Conservation (phyloP, 2,329 filamentous ascomycete species). For the Claviceps maximensis region DNA sequence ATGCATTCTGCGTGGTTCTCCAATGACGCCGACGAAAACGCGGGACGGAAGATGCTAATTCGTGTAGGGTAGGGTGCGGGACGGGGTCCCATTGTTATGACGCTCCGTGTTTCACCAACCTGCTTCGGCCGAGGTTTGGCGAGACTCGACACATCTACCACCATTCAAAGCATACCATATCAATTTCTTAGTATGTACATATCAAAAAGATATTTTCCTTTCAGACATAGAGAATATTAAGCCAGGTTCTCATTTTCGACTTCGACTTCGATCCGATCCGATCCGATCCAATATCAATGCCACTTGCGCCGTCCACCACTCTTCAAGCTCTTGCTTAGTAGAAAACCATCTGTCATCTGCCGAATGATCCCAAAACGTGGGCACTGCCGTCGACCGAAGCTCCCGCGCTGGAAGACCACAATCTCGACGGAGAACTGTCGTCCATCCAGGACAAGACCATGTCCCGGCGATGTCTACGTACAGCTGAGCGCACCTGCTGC, state of each 20-base stretch:
- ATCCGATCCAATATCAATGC: background rate
- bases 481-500: constrained; percentile 75
- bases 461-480: constrained; percentile 51
- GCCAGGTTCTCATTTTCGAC: background rate
- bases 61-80: background rate
- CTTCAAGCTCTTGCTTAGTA: background rate
- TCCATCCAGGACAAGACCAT: constrained; percentile 21
- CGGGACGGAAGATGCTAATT: background rate
- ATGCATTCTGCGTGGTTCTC: no score
- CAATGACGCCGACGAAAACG: background rate
- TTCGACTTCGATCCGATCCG: background rate
- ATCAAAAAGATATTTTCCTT: no score
- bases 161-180: no score
- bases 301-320: background rate
- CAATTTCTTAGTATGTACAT: no score
- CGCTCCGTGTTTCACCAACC: no score
- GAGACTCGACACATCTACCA: no score
- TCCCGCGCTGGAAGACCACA: constrained; percentile 8
- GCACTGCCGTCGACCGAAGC: background rate
- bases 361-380: background rate
- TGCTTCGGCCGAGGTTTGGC: no score
- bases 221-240: background rate
- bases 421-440: constrained; percentile 6
- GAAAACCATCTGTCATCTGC: background rate
- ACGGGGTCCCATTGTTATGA: background rate